These are phyloP conservation scores for Cytospora leucostoma DNA, from an alignment of 2,329 filamentous ascomycete genomes.

Conservation along the genomic window DNA sequence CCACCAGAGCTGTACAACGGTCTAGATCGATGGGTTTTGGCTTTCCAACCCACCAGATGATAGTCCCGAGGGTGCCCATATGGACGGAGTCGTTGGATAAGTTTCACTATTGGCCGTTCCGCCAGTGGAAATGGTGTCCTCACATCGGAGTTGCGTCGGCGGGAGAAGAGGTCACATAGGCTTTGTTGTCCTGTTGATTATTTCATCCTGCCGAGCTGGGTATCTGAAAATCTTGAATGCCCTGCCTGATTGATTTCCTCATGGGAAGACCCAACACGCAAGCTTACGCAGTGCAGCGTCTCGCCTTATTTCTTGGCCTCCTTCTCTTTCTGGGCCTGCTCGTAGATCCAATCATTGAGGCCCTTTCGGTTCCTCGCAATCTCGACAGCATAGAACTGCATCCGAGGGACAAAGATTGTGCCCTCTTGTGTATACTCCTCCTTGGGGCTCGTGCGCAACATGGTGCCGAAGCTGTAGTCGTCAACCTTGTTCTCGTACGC, in stretches of 20 bases:
- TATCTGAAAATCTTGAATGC: neutral
- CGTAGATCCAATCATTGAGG: constrained; percentile 96
- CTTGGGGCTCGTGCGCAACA: constrained; percentile 77
- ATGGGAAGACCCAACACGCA: neutral
- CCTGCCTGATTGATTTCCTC: neutral
- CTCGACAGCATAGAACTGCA: constrained; percentile 83
- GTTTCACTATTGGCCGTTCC: neutral
- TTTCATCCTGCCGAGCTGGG: constrained; percentile 1
- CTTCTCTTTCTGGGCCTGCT: constrained; percentile 70
- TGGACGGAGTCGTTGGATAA: neutral
- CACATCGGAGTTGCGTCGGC: neutral
- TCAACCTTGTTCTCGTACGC: constrained; percentile 92
- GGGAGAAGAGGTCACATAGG: neutral
- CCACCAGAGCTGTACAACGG: neutral
- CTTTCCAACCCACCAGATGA: neutral
- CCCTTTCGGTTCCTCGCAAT: constrained; percentile 81
- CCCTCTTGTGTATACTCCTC: constrained; percentile 84
- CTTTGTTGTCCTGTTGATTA: neutral
- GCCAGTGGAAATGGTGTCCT: neutral
- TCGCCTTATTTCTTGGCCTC: constrained; percentile 36
- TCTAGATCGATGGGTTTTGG: neutral
- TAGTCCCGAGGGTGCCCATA: neutral
- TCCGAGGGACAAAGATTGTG: constrained; percentile 76
- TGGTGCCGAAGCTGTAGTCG: constrained; percentile 97
- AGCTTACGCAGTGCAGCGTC: neutral